Evolutionary conservation across 2,329 filamentous ascomycete species (phyloP).

Genomic region (Colletotrichum phormii): DNA sequence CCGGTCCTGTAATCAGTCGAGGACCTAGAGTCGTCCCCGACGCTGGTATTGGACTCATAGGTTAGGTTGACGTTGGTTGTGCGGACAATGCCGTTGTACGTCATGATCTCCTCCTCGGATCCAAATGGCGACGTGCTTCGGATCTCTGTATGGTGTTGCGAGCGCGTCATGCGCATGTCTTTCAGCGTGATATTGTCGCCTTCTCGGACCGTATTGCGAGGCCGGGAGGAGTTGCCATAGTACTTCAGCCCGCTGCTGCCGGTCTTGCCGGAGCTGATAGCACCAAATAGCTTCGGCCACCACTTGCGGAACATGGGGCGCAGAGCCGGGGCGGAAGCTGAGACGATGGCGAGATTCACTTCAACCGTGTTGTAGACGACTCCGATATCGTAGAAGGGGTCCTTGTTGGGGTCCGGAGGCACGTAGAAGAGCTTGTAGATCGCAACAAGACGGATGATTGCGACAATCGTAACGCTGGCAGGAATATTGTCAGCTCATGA

Average conservation of each 20-base stretch:
- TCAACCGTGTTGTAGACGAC: slow-evolving; percentile 47
- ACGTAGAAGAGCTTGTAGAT: slow-evolving; percentile 42
- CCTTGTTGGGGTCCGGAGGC: slow-evolving; percentile 32
- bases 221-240: slow-evolving; percentile 18
- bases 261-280: slow-evolving; percentile 17
- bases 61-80: slow-evolving; percentile 45
- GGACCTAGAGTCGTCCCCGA: slow-evolving; percentile 10
- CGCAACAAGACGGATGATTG: slow-evolving; percentile 47
- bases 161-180: slow-evolving; percentile 40
- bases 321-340: slow-evolving; percentile 49
- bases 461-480: slow-evolving; percentile 47
- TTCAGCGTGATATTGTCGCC: slow-evolving; percentile 39
- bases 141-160: slow-evolving; percentile 46
- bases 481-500: neutral
- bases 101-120: slow-evolving; percentile 53
- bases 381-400: slow-evolving; percentile 46
- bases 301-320: slow-evolving; percentile 48
- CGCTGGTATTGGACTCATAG: slow-evolving; percentile 10
- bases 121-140: slow-evolving; percentile 47
- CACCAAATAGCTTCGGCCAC: slow-evolving; percentile 49
- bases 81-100: slow-evolving; percentile 52
- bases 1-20: slow-evolving; percentile 20
- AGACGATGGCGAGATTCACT: slow-evolving; percentile 51
- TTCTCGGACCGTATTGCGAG: slow-evolving; percentile 14
- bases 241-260: slow-evolving; percentile 12